A percentile compares a stretch with the other conserved stretches of the same genome.
Evolutionary conservation across 2,329 filamentous ascomycete genomes (phyloP).

Genomic region (Botrytis tulipae): DNA sequence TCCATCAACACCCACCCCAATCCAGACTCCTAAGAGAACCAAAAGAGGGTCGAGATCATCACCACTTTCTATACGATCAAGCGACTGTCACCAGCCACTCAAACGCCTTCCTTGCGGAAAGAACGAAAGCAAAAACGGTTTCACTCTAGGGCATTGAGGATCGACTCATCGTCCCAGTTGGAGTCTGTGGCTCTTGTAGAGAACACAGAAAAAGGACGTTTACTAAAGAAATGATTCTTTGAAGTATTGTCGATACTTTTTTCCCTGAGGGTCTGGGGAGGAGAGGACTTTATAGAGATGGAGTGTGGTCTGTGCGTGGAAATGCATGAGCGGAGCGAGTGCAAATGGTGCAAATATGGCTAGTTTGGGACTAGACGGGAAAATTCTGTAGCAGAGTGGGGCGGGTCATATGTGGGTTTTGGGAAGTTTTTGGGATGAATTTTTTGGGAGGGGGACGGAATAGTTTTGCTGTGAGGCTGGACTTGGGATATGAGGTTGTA

Average conservation of each 20-base stretch:
- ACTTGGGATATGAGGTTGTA: neutral
- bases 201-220: slow-evolving; percentile 86
- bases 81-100: neutral
- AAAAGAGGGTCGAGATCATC: slow-evolving; percentile 87
- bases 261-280: slow-evolving; percentile 5
- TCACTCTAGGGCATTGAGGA: slow-evolving; percentile 91
- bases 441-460: neutral
- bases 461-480: neutral
- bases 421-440: neutral
- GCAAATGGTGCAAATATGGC: neutral
- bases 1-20: slow-evolving; percentile 81
- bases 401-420: neutral
- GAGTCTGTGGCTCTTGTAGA: slow-evolving; percentile 89
- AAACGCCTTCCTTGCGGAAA: slow-evolving; percentile 21
- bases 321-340: rapidly evolving
- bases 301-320: neutral
- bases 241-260: slow-evolving; percentile 10
- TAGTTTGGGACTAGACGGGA: neutral
- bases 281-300: neutral
- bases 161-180: slow-evolving; percentile 92
- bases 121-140: slow-evolving; percentile 59
- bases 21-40: slow-evolving; percentile 72
- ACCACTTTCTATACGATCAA: slow-evolving; percentile 77
- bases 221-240: slow-evolving; percentile 77
- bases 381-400: neutral